Evolutionary conservation across 345 rosid genomes (phyloP).

Genomic region (Reutealis trisperma): DNA sequence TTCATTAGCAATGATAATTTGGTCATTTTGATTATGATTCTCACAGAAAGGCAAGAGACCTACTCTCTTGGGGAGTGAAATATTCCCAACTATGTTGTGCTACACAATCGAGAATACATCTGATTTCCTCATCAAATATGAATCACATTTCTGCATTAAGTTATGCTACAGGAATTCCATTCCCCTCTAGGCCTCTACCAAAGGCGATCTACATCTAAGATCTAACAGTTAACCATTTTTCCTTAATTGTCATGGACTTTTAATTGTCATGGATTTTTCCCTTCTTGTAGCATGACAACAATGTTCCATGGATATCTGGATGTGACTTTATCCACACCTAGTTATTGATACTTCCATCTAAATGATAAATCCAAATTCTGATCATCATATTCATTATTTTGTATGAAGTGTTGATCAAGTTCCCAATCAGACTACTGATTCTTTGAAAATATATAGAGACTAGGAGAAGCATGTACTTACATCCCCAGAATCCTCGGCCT

Average conservation of each 20-base stretch:
- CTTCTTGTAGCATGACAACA: background rate
- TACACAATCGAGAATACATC: too few relatives aligned
- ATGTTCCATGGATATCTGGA: background rate
- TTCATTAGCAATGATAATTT: too few relatives aligned
- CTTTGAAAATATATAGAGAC: background rate
- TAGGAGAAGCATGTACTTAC: slow-evolving; percentile 43
- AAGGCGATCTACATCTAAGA: too few relatives aligned
- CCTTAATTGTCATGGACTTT: background rate
- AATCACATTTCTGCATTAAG: too few relatives aligned
- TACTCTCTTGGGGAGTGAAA: too few relatives aligned
- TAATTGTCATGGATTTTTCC: too few relatives aligned
- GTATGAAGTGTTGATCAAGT: background rate
- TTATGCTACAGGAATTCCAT: too few relatives aligned
- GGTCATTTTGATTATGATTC: too few relatives aligned
- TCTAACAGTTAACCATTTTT: background rate
- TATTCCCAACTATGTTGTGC: too few relatives aligned
- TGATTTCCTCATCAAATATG: too few relatives aligned
- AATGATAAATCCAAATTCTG: background rate
- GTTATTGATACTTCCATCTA: background rate
- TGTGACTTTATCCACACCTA: background rate
- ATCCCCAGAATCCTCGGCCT: slow-evolving; percentile 76
- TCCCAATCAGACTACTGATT: background rate
- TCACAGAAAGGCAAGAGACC: too few relatives aligned
- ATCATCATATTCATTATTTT: background rate
- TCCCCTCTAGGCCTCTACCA: too few relatives aligned